Percentiles rank a stretch among this genome's conserved stretches.
These are phyloP conservation scores for Candida sithepensis DNA, from an alignment of 805 yeast species.

Conservation along the genomic window DNA sequence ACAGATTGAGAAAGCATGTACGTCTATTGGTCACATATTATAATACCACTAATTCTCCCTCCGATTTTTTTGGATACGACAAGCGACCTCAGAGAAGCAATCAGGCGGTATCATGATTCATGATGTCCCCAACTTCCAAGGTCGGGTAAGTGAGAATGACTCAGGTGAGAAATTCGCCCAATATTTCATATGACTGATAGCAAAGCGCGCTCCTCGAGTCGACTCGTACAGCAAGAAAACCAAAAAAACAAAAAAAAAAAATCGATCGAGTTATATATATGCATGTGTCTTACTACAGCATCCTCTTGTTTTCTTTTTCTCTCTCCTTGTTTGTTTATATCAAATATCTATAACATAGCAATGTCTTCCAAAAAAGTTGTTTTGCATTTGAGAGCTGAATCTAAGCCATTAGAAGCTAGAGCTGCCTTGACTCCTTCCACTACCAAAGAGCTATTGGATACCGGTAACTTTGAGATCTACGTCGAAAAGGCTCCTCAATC, in stretches of 20 bases:
- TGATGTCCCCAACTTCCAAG: not conserved
- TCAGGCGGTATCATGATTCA: no score
- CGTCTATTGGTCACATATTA: no score
- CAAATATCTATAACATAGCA: not conserved
- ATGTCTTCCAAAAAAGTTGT: constrained; percentile 41
- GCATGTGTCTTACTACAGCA: no score
- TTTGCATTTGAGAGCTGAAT: constrained; percentile 92
- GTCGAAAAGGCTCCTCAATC: constrained; percentile 89
- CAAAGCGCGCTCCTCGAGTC: no score
- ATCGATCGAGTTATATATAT: no score
- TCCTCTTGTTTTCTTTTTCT: not conserved
- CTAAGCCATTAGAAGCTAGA: constrained; percentile 95
- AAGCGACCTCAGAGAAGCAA: no score
- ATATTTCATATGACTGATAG: not conserved
- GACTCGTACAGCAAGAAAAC: no score
- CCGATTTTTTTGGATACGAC: no score
- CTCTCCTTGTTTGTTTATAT: not conserved
- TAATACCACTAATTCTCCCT: no score
- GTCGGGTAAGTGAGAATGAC: not conserved
- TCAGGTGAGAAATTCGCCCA: not conserved
- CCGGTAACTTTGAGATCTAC: constrained; percentile 76
- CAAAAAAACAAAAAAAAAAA: no score
- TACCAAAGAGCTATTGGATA: constrained; percentile 74
- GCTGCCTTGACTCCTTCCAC: constrained; percentile 95
- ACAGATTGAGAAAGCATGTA: no score